Percentiles rank a stretch among this genome's conserved stretches.
Evolutionary conservation across 495 filamentous ascomycete genomes (phyloP).

Genomic region (Astrothelium subdiscretum): DNA sequence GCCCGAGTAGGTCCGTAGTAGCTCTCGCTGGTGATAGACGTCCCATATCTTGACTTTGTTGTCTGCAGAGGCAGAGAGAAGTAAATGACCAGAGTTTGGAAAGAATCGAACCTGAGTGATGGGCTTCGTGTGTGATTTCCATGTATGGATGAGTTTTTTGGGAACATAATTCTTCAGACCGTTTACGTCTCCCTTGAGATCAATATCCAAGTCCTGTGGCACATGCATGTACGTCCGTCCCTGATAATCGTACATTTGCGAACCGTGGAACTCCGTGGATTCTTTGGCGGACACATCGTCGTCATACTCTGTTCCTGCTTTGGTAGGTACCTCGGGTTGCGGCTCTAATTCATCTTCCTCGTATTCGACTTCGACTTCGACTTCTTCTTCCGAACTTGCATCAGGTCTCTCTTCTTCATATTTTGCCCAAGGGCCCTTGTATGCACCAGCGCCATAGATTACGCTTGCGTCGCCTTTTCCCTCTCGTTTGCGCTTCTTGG

Average conservation of each 20-base stretch:
- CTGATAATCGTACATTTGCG: constrained; percentile 75
- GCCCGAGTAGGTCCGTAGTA: constrained; percentile 79
- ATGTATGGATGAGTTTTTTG: constrained; percentile 85
- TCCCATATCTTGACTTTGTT: constrained; percentile 90
- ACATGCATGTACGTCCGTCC: constrained; percentile 92
- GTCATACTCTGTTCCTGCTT: constrained; percentile 49
- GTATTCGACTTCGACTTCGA: constrained; percentile 39
- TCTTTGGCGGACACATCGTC: constrained; percentile 45
- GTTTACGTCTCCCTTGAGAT: constrained; percentile 68
- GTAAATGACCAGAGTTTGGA: constrained; percentile 71
- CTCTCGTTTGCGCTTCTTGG: constrained; percentile 67
- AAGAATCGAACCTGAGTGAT: constrained; percentile 84
- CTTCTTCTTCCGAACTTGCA: constrained; percentile 36
- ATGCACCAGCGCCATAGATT: constrained; percentile 74
- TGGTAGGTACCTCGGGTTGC: constrained; percentile 40
- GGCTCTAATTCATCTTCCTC: constrained; percentile 50
- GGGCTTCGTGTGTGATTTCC: constrained; percentile 73
- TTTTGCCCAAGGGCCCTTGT: constrained; percentile 87
- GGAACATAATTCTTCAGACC: constrained; percentile 73
- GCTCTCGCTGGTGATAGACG: constrained; percentile 76
- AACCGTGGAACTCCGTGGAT: constrained; percentile 79
- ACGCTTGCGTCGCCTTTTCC: constrained; percentile 71
- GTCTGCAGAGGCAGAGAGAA: constrained; percentile 78
- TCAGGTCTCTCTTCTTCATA: constrained; percentile 50
- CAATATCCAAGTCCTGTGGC: constrained; percentile 87